Evolutionary conservation across 2,329 filamentous ascomycete species (phyloP).

Genomic region (Endothia cerciana): DNA sequence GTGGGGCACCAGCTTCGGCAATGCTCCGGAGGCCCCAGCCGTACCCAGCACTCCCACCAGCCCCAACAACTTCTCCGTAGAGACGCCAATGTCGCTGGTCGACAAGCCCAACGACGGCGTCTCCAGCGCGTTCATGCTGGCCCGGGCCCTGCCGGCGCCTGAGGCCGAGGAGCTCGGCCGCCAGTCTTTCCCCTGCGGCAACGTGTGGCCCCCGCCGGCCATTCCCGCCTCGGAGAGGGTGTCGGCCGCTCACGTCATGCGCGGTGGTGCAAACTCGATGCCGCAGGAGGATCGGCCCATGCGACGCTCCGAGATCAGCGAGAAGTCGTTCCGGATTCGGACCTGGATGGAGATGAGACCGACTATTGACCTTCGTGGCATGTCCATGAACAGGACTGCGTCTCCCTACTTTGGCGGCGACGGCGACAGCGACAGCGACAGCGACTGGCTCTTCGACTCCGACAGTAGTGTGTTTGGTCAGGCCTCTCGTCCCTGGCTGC

Average conservation of each 20-base stretch:
- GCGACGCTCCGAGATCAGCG: conserved; percentile 62
- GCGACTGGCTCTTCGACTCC: conserved; percentile 15
- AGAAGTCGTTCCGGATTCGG: conserved; percentile 73
- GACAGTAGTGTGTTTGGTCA: conserved; percentile 31
- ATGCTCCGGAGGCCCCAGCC: neutral
- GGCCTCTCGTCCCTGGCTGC: conserved; percentile 25
- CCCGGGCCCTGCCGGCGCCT: conserved; percentile 51
- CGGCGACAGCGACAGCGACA: conserved; percentile 18
- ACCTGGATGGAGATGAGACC: conserved; percentile 73
- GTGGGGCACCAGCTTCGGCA: conserved; percentile 6
- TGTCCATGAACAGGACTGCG: conserved; percentile 5
- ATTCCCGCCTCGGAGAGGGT: conserved; percentile 68
- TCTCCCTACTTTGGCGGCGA: neutral
- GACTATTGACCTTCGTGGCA: conserved; percentile 32
- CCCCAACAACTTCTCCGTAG: conserved; percentile 49
- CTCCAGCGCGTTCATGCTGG: conserved; percentile 70
- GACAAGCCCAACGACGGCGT: conserved; percentile 51
- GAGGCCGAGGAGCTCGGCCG: conserved; percentile 38
- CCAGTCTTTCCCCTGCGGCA: conserved; percentile 48
- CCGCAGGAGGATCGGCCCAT: conserved; percentile 46
- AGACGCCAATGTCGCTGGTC: conserved; percentile 57
- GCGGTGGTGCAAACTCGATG: conserved; percentile 34
- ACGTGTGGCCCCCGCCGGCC: conserved; percentile 76
- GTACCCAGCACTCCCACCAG: conserved; percentile 5
- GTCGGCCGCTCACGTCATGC: conserved; percentile 34